Evolutionary conservation across 2,329 filamentous ascomycete species (phyloP).

Genomic region (Apiospora kogelbergensis): DNA sequence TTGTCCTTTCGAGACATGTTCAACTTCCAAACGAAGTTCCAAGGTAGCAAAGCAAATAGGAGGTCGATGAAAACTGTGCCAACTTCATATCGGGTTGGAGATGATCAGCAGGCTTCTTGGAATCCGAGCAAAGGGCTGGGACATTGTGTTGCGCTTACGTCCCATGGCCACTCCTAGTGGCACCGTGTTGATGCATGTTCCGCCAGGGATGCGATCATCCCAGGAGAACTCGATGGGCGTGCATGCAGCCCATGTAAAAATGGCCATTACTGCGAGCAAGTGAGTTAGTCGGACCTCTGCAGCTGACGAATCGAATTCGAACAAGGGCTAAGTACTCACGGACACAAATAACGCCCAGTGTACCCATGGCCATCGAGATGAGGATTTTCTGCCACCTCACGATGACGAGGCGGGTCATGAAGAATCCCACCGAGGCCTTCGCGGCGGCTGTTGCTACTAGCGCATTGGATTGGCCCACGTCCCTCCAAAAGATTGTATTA

Average conservation of each 20-base stretch:
- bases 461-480: neutral
- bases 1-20: neutral
- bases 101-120: neutral
- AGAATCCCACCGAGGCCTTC: neutral
- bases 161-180: neutral
- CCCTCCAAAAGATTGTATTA: neutral
- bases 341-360: neutral
- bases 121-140: neutral
- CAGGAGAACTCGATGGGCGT: neutral
- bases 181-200: neutral
- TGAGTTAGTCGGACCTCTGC: neutral
- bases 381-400: neutral
- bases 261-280: neutral
- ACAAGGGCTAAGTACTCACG: neutral
- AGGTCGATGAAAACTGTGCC: neutral
- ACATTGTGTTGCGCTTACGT: neutral
- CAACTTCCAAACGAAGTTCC: constrained; percentile 2
- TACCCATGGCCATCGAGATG: neutral
- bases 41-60: neutral
- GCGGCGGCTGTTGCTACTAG: neutral
- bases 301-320: neutral
- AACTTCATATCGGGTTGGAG: neutral
- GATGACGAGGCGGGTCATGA: neutral
- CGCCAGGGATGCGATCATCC: neutral
- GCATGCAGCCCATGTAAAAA: neutral